Evolutionary conservation across 75 land plant genomes (phyloP), one percentile per base, ranked within the genome.

Genomic region (Chamaecyparis obtusa): DNA sequence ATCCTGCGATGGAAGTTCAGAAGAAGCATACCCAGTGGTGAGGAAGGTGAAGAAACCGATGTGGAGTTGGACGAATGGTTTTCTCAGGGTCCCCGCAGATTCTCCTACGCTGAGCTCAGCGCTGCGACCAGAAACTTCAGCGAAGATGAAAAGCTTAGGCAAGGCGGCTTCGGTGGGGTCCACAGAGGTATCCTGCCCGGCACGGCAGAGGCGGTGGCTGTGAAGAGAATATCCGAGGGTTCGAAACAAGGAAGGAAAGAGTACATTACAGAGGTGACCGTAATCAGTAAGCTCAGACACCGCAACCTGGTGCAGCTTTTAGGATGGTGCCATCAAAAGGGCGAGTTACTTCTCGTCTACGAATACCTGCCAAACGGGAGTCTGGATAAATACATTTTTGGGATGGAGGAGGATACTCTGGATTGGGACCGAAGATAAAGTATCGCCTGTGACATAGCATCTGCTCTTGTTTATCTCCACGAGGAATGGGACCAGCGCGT

Each of bases 401-500:
- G 21, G 60, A 19, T 0, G 2, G 21, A 15, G 17, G 15, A 56
- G 21, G 60, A 15, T 17, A 17, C 13, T 32, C 36, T 75, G 35
- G 37, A 75, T 75, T 75, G 78, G 78, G 0, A 13, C 16, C 16
- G 78, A 15, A 75, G 78, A 3, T 36, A 75, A 5, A 75, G 10
- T 14, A 75, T 75, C 16, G 3, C 37, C 14, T 75, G 78, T 16
- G 78, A 36, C 17, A 14, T 75, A 36, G 39, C 78, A 4, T 75
- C 78, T 13, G 78, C 78, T 88, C 43, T 89, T 24, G 84, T 88
- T 9, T 89, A 89, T 43, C 86, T 89, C 49, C 89, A 89, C 37
- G 89, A 89, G n/a, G 87, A 77, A 1, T 60, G 86, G 87, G 89
- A 89, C 4, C 89, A 86, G 35, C 81, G 87, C 2, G 86, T 88